Evolutionary conservation across 148 eudicot species (phyloP).

Genomic region (Heliosperma pusillum): DNA sequence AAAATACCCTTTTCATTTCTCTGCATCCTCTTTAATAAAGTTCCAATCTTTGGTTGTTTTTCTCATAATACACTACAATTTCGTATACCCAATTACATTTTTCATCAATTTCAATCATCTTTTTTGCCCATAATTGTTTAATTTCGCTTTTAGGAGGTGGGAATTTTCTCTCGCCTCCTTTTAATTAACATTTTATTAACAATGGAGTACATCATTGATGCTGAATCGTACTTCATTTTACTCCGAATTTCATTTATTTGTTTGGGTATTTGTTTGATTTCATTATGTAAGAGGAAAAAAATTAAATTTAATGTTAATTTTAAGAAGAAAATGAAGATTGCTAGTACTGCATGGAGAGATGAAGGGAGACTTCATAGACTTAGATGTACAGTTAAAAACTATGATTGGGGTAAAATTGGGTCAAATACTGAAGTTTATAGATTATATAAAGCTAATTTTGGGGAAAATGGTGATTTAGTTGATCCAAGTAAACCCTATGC

Average conservation of each 20-base stretch:
- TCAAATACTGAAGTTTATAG: conserved; percentile 54
- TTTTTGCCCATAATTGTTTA: background rate
- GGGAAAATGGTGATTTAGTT: conserved; percentile 23
- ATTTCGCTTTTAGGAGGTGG: background rate
- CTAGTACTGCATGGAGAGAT: conserved; percentile 13
- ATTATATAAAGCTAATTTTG: conserved; percentile 46
- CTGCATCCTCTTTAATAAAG: background rate
- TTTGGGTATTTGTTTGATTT: conserved; percentile 24
- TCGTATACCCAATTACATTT: background rate
- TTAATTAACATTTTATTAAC: conserved; percentile 5
- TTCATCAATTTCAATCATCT: background rate
- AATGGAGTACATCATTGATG: conserved; percentile 15
- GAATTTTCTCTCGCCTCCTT: background rate
- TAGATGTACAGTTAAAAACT: conserved; percentile 63
- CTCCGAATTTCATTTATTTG: conserved; percentile 24
- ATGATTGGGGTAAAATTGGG: conserved; percentile 82
- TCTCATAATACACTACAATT: no score
- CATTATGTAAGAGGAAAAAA: conserved; percentile 19
- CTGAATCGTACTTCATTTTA: conserved; percentile 24
- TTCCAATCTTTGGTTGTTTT: background rate
- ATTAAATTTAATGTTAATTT: background rate
- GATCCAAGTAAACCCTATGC: conserved; percentile 57
- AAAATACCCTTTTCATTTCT: background rate
- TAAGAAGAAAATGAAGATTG: conserved; percentile 19
- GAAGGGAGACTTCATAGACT: conserved; percentile 39